Evolutionary conservation across 192 early-diverging fungal species (phyloP).

Genomic region (Haplosporangium gracile): DNA sequence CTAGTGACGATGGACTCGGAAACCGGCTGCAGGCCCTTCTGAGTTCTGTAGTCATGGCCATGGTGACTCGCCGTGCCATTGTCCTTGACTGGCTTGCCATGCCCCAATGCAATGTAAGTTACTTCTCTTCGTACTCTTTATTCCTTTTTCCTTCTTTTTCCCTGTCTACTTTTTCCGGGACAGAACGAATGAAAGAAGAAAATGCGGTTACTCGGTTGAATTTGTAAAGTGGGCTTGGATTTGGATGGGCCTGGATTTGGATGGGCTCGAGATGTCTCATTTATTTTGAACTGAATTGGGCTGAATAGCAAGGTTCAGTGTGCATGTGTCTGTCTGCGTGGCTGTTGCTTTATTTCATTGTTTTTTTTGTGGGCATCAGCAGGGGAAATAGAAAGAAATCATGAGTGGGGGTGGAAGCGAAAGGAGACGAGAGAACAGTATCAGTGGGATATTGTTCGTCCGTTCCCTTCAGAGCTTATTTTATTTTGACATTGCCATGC

Average conservation of each 20-base stretch:
- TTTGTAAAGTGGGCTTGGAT: background rate
- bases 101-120: slow-evolving; percentile 55
- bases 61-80: slow-evolving; percentile 43
- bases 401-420: background rate
- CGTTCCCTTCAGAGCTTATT: too few species aligned
- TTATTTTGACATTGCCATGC: too few species aligned
- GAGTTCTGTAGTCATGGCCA: slow-evolving; percentile 46
- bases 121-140: background rate
- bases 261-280: background rate
- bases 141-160: background rate
- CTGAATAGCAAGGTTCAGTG: background rate
- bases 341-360: background rate
- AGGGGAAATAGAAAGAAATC: background rate
- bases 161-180: background rate
- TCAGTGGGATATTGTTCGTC: too few species aligned
- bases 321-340: background rate
- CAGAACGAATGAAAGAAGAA: background rate
- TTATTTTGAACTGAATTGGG: background rate
- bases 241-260: background rate
- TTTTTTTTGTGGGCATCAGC: background rate
- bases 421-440: too few species aligned
- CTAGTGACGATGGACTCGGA: slow-evolving; percentile 50
- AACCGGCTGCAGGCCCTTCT: slow-evolving; percentile 46
- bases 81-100: slow-evolving; percentile 47
- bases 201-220: slow-evolving; percentile 3